phyloP scores from a whole-genome alignment of 805 yeast species.

The Hanseniaspora hatyaiensis region DNA sequence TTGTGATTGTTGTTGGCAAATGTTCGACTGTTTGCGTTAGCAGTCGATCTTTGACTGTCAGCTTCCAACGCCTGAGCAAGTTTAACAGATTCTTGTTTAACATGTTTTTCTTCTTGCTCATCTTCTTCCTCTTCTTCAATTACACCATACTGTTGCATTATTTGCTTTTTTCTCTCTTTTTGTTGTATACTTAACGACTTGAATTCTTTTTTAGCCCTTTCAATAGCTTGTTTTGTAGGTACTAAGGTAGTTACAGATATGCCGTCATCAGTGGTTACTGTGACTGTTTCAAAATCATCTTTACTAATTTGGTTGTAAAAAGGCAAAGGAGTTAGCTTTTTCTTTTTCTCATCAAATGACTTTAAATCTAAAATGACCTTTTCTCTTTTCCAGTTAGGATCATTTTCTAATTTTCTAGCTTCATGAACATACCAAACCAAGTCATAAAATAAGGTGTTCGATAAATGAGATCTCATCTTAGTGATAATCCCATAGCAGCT shows the following conservation, averaged over 20 bases:
- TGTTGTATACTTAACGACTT: not conserved
- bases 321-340: constrained; percentile 60
- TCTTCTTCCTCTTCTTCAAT: not conserved
- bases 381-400: constrained; percentile 26
- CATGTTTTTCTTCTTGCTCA: not conserved
- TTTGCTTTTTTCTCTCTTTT: constrained; percentile 2
- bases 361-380: constrained; percentile 25
- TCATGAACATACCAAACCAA: constrained; percentile 91
- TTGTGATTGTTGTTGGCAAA: not conserved
- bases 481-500: constrained; percentile 47
- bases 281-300: constrained; percentile 76
- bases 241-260: constrained; percentile 81
- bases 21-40: not conserved
- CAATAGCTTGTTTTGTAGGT: constrained; percentile 70
- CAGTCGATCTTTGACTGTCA: too few relatives aligned
- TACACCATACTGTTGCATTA: constrained; percentile 12
- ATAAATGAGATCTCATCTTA: constrained; percentile 81
- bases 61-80: too few relatives aligned
- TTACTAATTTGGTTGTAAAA: constrained; percentile 81
- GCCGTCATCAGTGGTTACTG: constrained; percentile 83
- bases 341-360: constrained; percentile 21
- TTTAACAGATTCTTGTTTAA: not conserved
- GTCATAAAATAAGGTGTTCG: constrained; percentile 84
- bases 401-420: constrained; percentile 61
- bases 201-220: constrained; percentile 24